Base-by-base conservation (phyloP, 2,329 filamentous ascomycete species). In the Proliferodiscus dingleyae region DNA sequence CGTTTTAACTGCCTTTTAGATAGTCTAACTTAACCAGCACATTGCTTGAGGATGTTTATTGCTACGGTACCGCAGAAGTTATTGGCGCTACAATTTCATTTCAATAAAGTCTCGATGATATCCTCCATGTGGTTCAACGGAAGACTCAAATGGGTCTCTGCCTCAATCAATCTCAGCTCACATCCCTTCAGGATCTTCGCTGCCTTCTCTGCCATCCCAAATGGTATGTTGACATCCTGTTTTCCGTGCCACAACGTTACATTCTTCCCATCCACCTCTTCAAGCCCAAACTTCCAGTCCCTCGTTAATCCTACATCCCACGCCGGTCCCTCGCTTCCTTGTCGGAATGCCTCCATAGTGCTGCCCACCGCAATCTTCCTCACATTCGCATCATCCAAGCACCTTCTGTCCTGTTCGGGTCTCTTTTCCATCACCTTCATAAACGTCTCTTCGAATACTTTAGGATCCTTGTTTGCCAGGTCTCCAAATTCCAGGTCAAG, bases 161-260 rank as follows among this genome's bases (percentile, higher is more conserved):
- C 38, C 33, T 53, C 45, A 24, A 53, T 30, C 16, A 39, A 36
- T 11, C 33, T 42, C 18, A 53, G 21, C 19, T 46, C 40, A 24
- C 38, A 38, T 7, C 43, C 45, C 9, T 28, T 37, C 11, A 53
- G 40, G 1, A 37, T 11, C 6, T 26, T 28, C n/a, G 37, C 19
- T 24, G 48, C 51, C 34, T 53, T 51, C 11, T 40, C 43, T 4
- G 45, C 51, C 49, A 44, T 45, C 23, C 11, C 22, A 40, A 42
- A 38, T 5, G 50, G 50, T 8, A 40, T 40, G 24, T 53, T 53
- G 5, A 46, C 40, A 48, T 55, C 52, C 19, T 45, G 15, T 23
- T 32, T 37, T 7, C 52, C 52, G 42, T 55, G 52, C 52, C 52
- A 55, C 22, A 55, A 18, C 37, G 19, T 40, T 5, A 52, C 43